Evolutionary conservation across 208 protist genomes (phyloP), one percentile per base, ranked within the genome.

Genomic region (Porcisia hertigi): DNA sequence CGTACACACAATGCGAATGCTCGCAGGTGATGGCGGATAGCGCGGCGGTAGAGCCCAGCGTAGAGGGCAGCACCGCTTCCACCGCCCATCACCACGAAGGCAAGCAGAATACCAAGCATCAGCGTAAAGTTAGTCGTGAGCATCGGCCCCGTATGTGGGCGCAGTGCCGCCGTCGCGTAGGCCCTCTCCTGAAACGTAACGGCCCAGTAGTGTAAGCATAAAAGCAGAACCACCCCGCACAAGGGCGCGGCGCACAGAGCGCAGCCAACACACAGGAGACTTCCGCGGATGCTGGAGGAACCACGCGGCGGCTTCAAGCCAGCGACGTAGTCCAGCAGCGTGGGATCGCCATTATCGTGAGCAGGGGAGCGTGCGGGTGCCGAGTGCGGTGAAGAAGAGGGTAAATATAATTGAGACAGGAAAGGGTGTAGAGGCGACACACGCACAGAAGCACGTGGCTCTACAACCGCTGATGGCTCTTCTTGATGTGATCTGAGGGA

Each of bases 131-230:
- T 36, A 0, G 79, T 60, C 16, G 23, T 59, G 20, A 55, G 30
- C 76, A 90, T 83, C 3, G 47, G 11, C 0, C 81, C 84, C 34
- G 79, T 36, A n/a, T 76, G 71, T 23, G 59, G 25, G 14, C n/a
- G 71, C 0, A 23, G 39, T 54, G 60, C 11, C 30, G 25, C 16
- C 7, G 43, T 12, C 1, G 43, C 25, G 73, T 69, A 69, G 30
- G 41, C 52, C 20, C 54, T 30, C 47, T 82, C 59, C 64, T 85
- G 72, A 36, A 72, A 8, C 23, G 62, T 70, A 16, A 76, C 72
- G 34, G 79, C 81, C 80, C 82, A 91, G 74, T 77, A 91, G 75
- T 91, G 77, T 12, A 91, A 60, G 5, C 79, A 76, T 34, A 91
- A 78, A 45, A 91, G 45, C 39, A 88, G 39, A 7, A 84, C 59